Base-by-base conservation (phyloP, 1,139 yeast species). In the Protomyces arabidopsidicola region DNA sequence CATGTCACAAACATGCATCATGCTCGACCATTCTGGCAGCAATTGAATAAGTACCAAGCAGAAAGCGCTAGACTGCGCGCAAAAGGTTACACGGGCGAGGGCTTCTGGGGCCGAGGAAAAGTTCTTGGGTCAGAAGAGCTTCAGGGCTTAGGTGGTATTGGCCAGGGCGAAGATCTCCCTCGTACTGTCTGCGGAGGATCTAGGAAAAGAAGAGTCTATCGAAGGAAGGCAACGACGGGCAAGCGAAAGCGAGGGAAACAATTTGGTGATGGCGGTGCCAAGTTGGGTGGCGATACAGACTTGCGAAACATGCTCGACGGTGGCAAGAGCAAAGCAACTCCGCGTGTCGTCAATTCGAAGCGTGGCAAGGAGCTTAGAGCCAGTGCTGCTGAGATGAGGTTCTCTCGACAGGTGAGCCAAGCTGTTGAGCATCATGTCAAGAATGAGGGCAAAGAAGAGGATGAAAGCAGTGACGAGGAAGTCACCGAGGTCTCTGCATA, bases 161-260 rank as follows among this genome's bases (percentile, higher is more conserved):
- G 63, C 12, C 16, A 59, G 8, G 63, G 59, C 18, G 36, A 18
- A 5, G 67, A 67, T 12, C 55, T 67, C 63, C 69, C 69, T 10
- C 55, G 65, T 9, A 67, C 66, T 3, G 34, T 67, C 12, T 67
- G 69, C 39, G 69, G 69, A n/a, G 69, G 69, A 9, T 63, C 68
- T 2, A 51, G 59, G 14, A n/a, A 36, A 22, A 58, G 66, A 14
- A 62, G 66, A 5, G 18, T 18, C 24, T 42, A 16, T 18, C 62
- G 66, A 8, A 38, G 67, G 24, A 36, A 53, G 22, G 39, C 20
- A n/a, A 39, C 51, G 9, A 12, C 18, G 2, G 52, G 51, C 45
- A 63, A 34, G 51, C 20, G 48, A n/a, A 66, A 27, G 53, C 65
- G 50, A 59, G 60, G 52, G 50, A 65, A 53, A 65, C 65, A 45